Base-by-base conservation (phyloP, 2,329 filamentous ascomycete species). In the Xylariales sp. region DNA sequence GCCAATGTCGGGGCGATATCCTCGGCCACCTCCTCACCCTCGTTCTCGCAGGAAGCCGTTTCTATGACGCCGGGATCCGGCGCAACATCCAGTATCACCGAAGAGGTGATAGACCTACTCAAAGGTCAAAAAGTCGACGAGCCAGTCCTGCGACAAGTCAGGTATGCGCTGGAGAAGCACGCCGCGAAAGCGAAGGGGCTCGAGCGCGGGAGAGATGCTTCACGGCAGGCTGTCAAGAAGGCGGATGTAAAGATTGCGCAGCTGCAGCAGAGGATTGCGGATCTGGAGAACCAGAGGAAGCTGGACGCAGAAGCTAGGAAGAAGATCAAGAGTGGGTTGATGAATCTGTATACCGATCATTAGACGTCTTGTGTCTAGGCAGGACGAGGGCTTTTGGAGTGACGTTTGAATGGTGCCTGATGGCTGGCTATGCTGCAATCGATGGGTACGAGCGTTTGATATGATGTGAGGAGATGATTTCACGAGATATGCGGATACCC, bases 181-280 rank as follows among this genome's bases (percentile, higher is more conserved):
- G 74, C 77, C 12, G 62, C 80, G 38, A 73, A 70, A 38, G 70
- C 73, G 0, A 76, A 74, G 51, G 86, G 85, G 0, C 69, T 86
- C 15, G 68, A 70, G 28, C 74, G 74, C 46, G 83, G 84, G 1
- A 69, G 85, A 3, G 84, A 91, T 45, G 74, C 83, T 5, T 73
- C 76, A 3, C 66, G 86, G n/a, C 59, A 75, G 7, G 75, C 73
- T 4, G 55, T 87, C 24, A 80, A 78, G 54, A 69, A 71, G 4
- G 82, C 81, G 48, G 82, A 91, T 21, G 54, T 54, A n/a, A 58
- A 54, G 38, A 61, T 65, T 31, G 59, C 59, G 4, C 46, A 50
- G 39, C 45, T 74, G 40, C 61, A 69, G 52, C 55, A 55, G 28
- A 53, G 56, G 21, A 51, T 71, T 4, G 52, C 51, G 6, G 59